Conservation (phyloP, 352 stramenopile genomes). For the Blastocystis hominis region DNA sequence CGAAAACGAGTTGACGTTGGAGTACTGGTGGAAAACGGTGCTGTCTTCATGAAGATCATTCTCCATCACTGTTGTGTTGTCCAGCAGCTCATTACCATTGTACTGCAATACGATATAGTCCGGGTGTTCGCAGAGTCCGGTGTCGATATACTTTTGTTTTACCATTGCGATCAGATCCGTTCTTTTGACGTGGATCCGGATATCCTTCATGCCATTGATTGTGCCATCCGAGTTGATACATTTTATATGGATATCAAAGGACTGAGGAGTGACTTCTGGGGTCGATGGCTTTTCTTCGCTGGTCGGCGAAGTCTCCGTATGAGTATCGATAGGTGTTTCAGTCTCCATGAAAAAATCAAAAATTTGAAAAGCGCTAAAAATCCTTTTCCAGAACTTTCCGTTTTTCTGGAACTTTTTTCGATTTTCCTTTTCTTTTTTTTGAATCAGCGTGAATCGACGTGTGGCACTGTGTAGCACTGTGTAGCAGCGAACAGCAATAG, state of each 20-base stretch:
- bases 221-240: conserved; percentile 32
- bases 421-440: too few relatives aligned
- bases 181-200: conserved; percentile 42
- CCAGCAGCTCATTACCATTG: conserved; percentile 51
- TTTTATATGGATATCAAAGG: conserved; percentile 47
- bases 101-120: conserved; percentile 58
- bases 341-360: not conserved
- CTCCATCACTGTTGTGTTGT: conserved; percentile 56
- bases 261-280: not conserved
- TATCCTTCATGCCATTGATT: conserved; percentile 21
- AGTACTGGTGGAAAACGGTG: conserved; percentile 45
- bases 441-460: too few relatives aligned
- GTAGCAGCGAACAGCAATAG: too few relatives aligned
- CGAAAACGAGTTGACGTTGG: conserved; percentile 25
- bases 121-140: conserved; percentile 10
- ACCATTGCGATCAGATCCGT: conserved; percentile 46
- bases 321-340: not conserved
- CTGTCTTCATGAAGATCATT: conserved; percentile 50
- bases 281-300: not conserved
- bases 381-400: not conserved
- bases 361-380: not conserved
- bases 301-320: not conserved
- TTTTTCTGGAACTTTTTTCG: conserved; percentile 15
- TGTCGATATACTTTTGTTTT: conserved; percentile 49
- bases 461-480: too few relatives aligned